Evolutionary conservation across 768 basidiomycete species (phyloP), one percentile per base, ranked within the genome.

Genomic region (Rhodotorula diobovata): DNA sequence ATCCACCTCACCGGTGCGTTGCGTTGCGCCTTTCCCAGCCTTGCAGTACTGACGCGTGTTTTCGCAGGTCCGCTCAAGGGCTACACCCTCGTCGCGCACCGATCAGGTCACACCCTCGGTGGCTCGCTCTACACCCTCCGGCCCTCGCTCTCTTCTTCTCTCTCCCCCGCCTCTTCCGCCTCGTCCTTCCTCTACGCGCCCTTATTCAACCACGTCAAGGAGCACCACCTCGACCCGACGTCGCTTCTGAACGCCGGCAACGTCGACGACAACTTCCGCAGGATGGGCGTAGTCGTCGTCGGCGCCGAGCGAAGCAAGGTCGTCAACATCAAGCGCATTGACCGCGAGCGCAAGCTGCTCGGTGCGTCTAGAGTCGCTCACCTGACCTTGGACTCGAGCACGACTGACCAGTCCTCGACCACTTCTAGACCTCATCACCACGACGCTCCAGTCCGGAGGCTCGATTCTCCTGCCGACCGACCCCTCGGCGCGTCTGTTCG

Each of bases 61-160:
- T 1, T 28, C 55, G n/a, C 51, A 64, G 64, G 66, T 54, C 46
- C 70, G 20, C 46, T 63, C 10, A 67, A 34, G 43, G 61, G 56
- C 64, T 57, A 61, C 77, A 94, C 93, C 4, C 90, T 99, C 73
- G 94, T 93, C 28, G 93, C 96, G 2, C 96, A 93, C 81, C 89
- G 90, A 77, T 90, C 93, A 21, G 96, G 95, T 0, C 94, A 97
- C 80, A 91, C 91, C 0, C 85, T 99, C 25, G 96, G 96, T 70
- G 96, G 95, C 55, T 92, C 94, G 11, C 90, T 99, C 73, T 98
- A 93, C 93, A 97, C 97, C 79, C 90, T 99, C 71, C 88, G 96
- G n/a, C 97, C 94, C 0, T 93, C 96, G 4, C 93, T 93, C 0
- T 91, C 91, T 20, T 73, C 71, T n/a, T 76, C 74, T 18, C 73